Percentiles rank a stretch among this genome's conserved stretches.
phyloP scores from a whole-genome alignment of 805 yeast genomes.

The Metschnikowia lunata region DNA sequence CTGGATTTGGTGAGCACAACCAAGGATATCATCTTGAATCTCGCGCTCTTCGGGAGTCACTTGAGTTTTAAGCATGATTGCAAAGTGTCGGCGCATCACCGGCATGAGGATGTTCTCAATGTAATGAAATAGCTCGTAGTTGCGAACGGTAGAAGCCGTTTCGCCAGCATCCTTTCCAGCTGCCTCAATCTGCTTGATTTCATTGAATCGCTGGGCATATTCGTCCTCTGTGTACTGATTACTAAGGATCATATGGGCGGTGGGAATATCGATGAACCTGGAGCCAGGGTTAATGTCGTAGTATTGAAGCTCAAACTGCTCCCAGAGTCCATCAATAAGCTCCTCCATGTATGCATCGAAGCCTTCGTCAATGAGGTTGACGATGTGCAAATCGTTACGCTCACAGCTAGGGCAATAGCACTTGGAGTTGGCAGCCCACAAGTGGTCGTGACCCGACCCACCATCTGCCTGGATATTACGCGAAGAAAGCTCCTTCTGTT shows the following conservation, averaged over 20 bases:
- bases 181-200: conserved; percentile 4
- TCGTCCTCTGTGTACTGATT: conserved; percentile 3
- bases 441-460: conserved; percentile 7
- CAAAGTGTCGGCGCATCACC: conserved; percentile 2
- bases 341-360: conserved; percentile 6
- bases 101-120: conserved; percentile 7
- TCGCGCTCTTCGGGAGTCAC: not conserved
- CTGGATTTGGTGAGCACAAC: conserved; percentile 7
- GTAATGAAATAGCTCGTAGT: conserved; percentile 8
- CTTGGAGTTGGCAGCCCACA: conserved; percentile 3
- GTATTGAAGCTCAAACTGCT: conserved; percentile 9
- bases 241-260: conserved; percentile 3
- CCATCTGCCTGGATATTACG: conserved; percentile 4
- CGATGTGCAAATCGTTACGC: conserved; percentile 58
- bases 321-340: conserved; percentile 7
- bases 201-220: conserved; percentile 7
- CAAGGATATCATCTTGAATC: conserved; percentile 4
- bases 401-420: conserved; percentile 82
- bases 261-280: conserved; percentile 3
- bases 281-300: conserved; percentile 2
- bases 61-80: not conserved
- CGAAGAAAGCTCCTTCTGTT: conserved; percentile 5
- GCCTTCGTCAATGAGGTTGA: conserved; percentile 32
- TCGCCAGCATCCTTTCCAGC: conserved; percentile 8
- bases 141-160: conserved; percentile 5